Evolutionary conservation across 495 filamentous ascomycete species (phyloP), one percentile per base, ranked within the genome.

Genomic region (Talaromyces ruber): DNA sequence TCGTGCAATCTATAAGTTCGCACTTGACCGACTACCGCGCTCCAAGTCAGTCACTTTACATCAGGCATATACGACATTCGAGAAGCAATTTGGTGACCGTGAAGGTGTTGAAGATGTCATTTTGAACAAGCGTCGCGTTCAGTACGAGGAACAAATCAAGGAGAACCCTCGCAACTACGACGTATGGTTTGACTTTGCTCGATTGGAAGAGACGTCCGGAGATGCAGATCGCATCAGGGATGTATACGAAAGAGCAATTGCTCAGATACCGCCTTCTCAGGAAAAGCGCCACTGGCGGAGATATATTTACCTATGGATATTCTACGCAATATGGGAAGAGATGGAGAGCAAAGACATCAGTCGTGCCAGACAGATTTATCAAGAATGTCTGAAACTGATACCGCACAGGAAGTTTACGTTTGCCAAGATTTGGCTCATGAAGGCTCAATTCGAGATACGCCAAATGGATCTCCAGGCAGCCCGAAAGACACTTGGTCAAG

Each of bases 381-480:
- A 89, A 61, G 89, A 93, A 64, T 96, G 90, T 63, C 75, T 98
- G 37, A 88, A 86, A 66, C 76, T 97, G 25, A 87, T 98, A 64
- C 95, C 94, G 0, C 93, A 98, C 77, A 95, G 96, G 72, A 89
- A 91, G 65, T 98, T 98, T 76, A 97, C 94, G 2, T 98, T 97
- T 71, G 91, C 92, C 72, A 98, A 98, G 70, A 79, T 98, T 59
- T 98, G 95, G 94, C 77, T 97, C 18, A 79, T 93, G 73, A 93
- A 91, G 67, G 93, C 93, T 8, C 90, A 96, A 61, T 97, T 97
- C 68, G 92, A 97, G 70, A 80, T 97, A 29, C 88, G 94, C 3
- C 94, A 97, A 69, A 83, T 87, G 71, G 82, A 96, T 59, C 79
- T 98, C 4, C 77, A 84, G 30, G 71, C 84, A 0, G 93, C 94